Conservation (phyloP, 1,284 basidiomycete genomes). For the Cutaneotrichosporon mucoides region DNA sequence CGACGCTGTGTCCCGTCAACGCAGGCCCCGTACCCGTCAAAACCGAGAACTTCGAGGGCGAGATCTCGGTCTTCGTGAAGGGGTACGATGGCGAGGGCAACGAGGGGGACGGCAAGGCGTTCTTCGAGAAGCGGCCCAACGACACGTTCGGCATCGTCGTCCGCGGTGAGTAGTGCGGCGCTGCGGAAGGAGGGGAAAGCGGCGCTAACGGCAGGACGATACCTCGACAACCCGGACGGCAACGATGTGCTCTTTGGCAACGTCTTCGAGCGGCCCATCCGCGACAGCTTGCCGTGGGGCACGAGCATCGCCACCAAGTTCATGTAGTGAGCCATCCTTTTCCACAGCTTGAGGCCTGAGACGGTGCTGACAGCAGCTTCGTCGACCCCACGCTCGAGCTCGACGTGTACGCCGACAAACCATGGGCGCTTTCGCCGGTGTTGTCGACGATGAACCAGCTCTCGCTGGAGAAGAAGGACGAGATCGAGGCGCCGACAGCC, state of each 20-base stretch:
- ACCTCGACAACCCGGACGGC: constrained; percentile 61
- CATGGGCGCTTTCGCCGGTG: constrained; percentile 86
- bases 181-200: neutral
- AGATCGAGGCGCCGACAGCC: constrained; percentile 6
- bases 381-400: constrained; percentile 81
- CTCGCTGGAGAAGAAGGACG: constrained; percentile 48
- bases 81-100: constrained; percentile 60
- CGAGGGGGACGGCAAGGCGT: constrained; percentile 55
- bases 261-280: constrained; percentile 52
- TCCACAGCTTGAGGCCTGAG: too few species aligned
- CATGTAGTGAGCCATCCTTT: constrained; percentile 61
- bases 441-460: constrained; percentile 83
- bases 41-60: constrained; percentile 68
- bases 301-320: constrained; percentile 73
- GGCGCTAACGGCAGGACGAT: constrained; percentile 57
- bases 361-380: constrained; percentile 53
- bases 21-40: constrained; percentile 56
- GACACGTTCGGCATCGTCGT: constrained; percentile 84
- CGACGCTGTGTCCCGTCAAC: constrained; percentile 64
- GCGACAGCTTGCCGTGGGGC: constrained; percentile 75
- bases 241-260: constrained; percentile 88
- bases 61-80: constrained; percentile 68
- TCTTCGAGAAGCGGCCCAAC: constrained; percentile 54
- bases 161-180: constrained; percentile 55
- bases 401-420: constrained; percentile 68